Evolutionary conservation across 2,329 filamentous ascomycete species (phyloP), one percentile per base, ranked within the genome.

Genomic region (Ophiostoma triangulosporum): DNA sequence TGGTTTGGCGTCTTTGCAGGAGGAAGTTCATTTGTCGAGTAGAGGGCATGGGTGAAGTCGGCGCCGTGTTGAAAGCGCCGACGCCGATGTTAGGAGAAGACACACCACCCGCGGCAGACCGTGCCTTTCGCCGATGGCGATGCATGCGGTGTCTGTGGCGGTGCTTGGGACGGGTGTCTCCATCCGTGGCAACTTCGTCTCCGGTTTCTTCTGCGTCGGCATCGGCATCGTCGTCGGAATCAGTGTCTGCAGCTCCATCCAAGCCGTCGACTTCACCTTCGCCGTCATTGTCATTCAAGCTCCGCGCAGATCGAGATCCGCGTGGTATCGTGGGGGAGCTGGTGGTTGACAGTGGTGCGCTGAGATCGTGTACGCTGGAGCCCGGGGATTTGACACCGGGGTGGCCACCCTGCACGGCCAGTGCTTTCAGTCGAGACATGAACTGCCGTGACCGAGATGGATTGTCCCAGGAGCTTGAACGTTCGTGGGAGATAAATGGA

Each of bases 121-220:
- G 67, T 63, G 74, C 62, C 67, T 76, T 73, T 31, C 72, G 66
- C 64, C 74, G 74, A 35, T 53, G 50, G 26, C 38, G 38, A 14
- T 72, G 77, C 59, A 81, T 72, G 57, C 77, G 75, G 60, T 74
- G 81, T 58, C 80, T n/a, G n/a, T n/a, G 77, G 66, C 81, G 83
- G 66, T 76, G 82, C 67, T 78, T 86, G 17, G 17, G 8, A 14
- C 76, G 77, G 2, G 67, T 76, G 1, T 68, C 61, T 27, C 68
- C 62, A 51, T 72, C 64, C n/a, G 68, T 62, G 17, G 70, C 69
- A n/a, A 75, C 76, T 63, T 95, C 90, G 51, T 89, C 88, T 0
- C 83, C 86, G 45, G 88, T 95, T 64, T 93, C 88, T 64, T 95
- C 90, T 1, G 84, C 87, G 65, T 95, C 90, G 1, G 84, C 87